These are phyloP conservation scores for sunflower (Helianthus annuus) DNA, from an alignment of 129 eudicot genomes.

Conservation along the genomic window DNA sequence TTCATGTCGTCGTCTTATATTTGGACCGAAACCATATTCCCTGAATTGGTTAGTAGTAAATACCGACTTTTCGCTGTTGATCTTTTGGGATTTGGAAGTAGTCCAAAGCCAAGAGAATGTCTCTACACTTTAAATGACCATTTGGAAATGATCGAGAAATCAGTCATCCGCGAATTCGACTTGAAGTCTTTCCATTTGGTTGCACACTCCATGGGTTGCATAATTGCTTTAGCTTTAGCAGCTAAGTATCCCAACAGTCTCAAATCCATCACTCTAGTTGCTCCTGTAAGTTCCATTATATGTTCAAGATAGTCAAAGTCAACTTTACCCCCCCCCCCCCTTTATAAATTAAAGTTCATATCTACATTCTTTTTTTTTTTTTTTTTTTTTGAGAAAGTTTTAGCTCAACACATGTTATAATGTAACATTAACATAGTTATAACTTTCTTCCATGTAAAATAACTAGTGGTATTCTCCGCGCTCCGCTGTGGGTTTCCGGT, in stretches of 20 bases:
- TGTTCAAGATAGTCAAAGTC: conserved; percentile 19
- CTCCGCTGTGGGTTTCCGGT: too few species aligned
- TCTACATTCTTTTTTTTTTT: too few species aligned
- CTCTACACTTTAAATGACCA: conserved; percentile 70
- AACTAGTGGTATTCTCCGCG: too few species aligned
- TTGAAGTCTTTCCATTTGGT: conserved; percentile 72
- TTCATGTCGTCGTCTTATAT: conserved; percentile 76
- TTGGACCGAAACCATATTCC: conserved; percentile 74
- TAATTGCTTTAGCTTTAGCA: conserved; percentile 77
- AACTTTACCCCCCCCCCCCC: too few species aligned
- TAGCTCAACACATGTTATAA: background rate
- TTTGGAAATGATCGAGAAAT: conserved; percentile 66
- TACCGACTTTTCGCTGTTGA: conserved; percentile 72
- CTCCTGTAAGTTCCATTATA: conserved; percentile 61
- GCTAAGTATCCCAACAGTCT: conserved; percentile 56
- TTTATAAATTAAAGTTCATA: too few species aligned
- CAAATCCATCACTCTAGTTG: conserved; percentile 70
- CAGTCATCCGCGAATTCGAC: conserved; percentile 52
- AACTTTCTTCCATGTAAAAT: too few species aligned
- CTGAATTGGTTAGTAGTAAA: conserved; percentile 37
- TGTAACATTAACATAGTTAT: background rate
- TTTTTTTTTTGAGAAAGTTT: too few species aligned
- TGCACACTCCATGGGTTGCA: conserved; percentile 92
- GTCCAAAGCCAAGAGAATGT: conserved; percentile 83
- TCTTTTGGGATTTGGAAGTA: conserved; percentile 80